phyloP scores from a whole-genome alignment of 2,329 filamentous ascomycete genomes.

The Diplocarpon rosae region DNA sequence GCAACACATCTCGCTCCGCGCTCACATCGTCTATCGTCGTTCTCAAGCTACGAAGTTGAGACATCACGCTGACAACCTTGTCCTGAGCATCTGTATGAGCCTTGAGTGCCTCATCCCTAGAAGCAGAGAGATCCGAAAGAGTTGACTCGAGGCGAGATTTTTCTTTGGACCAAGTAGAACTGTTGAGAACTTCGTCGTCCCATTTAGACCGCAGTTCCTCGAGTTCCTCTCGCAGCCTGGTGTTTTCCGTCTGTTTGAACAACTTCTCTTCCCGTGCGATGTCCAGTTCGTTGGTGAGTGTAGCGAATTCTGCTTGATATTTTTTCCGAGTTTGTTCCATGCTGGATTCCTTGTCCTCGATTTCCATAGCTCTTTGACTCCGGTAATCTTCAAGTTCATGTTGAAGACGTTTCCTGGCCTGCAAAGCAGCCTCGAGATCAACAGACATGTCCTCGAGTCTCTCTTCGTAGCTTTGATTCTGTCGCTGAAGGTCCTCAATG shows the following conservation, averaged over 20 bases:
- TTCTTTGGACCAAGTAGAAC: constrained; percentile 96
- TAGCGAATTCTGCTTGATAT: constrained; percentile 87
- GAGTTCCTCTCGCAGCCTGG: constrained; percentile 84
- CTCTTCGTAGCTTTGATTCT: constrained; percentile 83
- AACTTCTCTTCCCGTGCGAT: constrained; percentile 80
- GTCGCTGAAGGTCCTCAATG: constrained; percentile 82
- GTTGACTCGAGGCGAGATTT: constrained; percentile 86
- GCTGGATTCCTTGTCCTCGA: constrained; percentile 91
- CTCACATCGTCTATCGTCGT: constrained; percentile 77
- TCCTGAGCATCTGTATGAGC: constrained; percentile 92
- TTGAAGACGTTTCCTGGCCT: constrained; percentile 88
- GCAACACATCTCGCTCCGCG: constrained; percentile 71
- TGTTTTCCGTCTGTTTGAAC: constrained; percentile 79
- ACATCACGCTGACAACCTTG: constrained; percentile 82
- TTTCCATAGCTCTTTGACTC: constrained; percentile 86
- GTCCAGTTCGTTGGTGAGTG: constrained; percentile 83
- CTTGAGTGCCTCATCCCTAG: constrained; percentile 84
- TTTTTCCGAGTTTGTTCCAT: constrained; percentile 97
- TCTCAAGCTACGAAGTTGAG: constrained; percentile 76
- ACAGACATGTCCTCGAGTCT: constrained; percentile 84
- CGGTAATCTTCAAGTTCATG: constrained; percentile 97
- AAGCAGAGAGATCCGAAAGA: constrained; percentile 75
- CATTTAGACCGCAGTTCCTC: constrained; percentile 92
- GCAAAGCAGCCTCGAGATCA: constrained; percentile 72
- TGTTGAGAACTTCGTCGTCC: constrained; percentile 97